Percentiles rank a stretch among this genome's conserved stretches.
phyloP scores from a whole-genome alignment of 495 filamentous ascomycete species.

The Penicillium pulvis region DNA sequence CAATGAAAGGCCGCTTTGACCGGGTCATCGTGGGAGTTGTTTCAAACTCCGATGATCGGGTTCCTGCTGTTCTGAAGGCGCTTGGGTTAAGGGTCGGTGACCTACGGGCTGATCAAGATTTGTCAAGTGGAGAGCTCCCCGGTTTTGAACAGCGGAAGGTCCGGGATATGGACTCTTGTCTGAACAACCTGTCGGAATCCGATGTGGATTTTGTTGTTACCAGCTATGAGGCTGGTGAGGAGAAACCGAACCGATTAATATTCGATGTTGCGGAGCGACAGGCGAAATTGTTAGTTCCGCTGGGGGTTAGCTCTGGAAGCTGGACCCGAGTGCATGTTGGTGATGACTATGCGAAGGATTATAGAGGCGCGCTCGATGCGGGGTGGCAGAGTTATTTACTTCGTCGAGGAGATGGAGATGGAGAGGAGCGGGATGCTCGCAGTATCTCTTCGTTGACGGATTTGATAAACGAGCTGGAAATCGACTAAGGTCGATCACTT shows the following conservation, averaged over 20 bases:
- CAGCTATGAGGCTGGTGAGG: slow-evolving; percentile 71
- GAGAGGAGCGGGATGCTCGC: slow-evolving; percentile 11
- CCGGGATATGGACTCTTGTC: background rate
- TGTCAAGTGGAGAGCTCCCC: slow-evolving; percentile 36
- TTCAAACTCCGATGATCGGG: slow-evolving; percentile 77
- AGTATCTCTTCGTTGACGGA: slow-evolving; percentile 35
- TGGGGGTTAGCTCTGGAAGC: background rate
- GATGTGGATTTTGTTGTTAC: slow-evolving; percentile 69
- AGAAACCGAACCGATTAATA: slow-evolving; percentile 66
- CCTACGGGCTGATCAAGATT: slow-evolving; percentile 35
- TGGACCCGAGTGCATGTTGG: slow-evolving; percentile 66
- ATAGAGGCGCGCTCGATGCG: slow-evolving; percentile 56
- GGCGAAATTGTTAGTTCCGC: slow-evolving; percentile 26
- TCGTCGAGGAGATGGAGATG: slow-evolving; percentile 33
- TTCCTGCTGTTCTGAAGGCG: slow-evolving; percentile 59
- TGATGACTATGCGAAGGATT: slow-evolving; percentile 67
- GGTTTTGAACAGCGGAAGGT: slow-evolving; percentile 38
- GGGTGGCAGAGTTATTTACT: slow-evolving; percentile 65
- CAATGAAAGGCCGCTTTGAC: slow-evolving; percentile 19
- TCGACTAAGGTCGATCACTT: background rate
- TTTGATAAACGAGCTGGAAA: slow-evolving; percentile 21
- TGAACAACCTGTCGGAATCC: slow-evolving; percentile 13
- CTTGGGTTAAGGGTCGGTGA: slow-evolving; percentile 60
- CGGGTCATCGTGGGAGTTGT: slow-evolving; percentile 63
- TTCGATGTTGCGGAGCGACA: slow-evolving; percentile 61